Base-by-base conservation (phyloP, 257 asterid genomes). In the Salvia rosmarinus region DNA sequence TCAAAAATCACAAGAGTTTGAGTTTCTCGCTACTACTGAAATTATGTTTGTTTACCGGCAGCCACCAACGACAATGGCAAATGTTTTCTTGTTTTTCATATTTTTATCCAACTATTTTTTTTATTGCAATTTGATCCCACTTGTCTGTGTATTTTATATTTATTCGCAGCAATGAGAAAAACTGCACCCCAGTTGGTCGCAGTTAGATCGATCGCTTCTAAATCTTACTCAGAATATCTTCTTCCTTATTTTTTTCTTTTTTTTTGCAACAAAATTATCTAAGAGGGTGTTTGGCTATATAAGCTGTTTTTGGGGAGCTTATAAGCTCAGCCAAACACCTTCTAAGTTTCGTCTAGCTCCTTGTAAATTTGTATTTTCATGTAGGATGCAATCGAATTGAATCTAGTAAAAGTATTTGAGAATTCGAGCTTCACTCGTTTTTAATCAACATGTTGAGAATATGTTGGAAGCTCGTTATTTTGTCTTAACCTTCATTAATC, bases 41-140 rank as follows among this genome's bases (percentile, higher is more conserved):
- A 13, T 58, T 23, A 44, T 73, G 71, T 64, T 59, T 68, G 75
- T 76, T 63, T 49, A 51, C 40, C 66, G 5, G 68, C 81, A 23
- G 9, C 9, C 23, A 49, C 9, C 61, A 61, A 73, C 68, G 71
- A 65, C 67, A 44, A 21, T 60, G 72, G 70, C 60, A 50, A 3
- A n/a, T 62, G 68, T 62, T 62, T 58, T 56, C 16, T 16, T 25
- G 14, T 3, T 0, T 13, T 28, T 25, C 25, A 4, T 0, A 3
- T 56, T 52, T 20, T 20, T 0, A 12, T n/a, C 50, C 50, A 12
- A 44, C 16, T 44, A 1, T 14, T 46, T 0, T 37, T 50, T 37
- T 43, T 9, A 56, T 66, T 49, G 67, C 54, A 20, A 17, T 44
- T 50, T 63, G 80, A 68, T 30, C 80, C 80, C 80, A 71, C 77